Evolutionary conservation across 2,329 filamentous ascomycete species (phyloP).

Genomic region (Trichoderma semiorbis): DNA sequence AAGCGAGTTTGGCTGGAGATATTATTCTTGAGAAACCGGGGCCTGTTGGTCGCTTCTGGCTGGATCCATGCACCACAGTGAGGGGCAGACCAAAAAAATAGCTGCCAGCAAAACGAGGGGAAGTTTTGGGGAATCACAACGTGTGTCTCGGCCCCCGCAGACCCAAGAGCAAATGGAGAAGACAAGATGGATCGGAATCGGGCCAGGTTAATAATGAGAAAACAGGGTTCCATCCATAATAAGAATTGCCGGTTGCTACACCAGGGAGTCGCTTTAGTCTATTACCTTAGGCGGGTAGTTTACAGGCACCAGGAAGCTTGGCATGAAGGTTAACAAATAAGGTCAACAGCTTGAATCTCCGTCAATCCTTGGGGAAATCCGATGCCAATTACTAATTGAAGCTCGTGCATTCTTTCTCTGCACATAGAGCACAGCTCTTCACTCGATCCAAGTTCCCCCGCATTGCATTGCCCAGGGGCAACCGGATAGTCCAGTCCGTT

Average conservation of each 20-base stretch:
- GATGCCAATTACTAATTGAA: not conserved
- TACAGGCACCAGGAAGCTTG: not conserved
- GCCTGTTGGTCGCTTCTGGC: not conserved
- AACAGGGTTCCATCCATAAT: not conserved
- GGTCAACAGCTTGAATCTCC: not conserved
- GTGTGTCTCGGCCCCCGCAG: constrained; percentile 6
- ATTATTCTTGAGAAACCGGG: not conserved
- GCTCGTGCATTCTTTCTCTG: not conserved
- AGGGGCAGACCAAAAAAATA: not conserved
- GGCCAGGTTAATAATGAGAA: not conserved
- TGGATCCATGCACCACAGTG: not conserved
- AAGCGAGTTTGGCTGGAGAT: too few relatives aligned
- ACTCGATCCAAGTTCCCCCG: not conserved
- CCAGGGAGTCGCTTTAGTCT: not conserved
- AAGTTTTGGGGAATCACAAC: not conserved
- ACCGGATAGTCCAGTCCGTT: not conserved
- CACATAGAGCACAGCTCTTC: not conserved
- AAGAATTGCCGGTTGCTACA: not conserved
- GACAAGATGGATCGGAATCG: not conserved
- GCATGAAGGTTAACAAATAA: not conserved
- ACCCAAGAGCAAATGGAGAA: not conserved
- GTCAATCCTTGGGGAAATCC: not conserved
- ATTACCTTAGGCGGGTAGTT: not conserved
- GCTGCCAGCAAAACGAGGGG: not conserved
- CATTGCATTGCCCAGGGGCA: not conserved